Base-by-base conservation (phyloP, 2,329 filamentous ascomycete genomes). In the Phialophora chinensis region DNA sequence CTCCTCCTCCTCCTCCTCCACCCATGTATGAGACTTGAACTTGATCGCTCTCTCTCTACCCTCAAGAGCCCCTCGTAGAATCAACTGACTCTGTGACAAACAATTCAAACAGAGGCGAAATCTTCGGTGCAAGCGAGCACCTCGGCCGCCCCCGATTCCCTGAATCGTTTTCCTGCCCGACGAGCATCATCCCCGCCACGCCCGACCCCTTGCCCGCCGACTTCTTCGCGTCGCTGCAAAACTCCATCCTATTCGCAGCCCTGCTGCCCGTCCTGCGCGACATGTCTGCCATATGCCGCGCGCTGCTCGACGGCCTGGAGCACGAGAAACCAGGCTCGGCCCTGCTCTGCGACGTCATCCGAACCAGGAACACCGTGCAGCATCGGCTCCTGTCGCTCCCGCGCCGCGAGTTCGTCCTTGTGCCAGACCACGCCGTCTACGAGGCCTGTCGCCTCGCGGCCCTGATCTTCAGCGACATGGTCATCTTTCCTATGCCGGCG, bases 401-500 rank as follows among this genome's bases (percentile, higher is more conserved):
- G 5, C 35, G 12, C 20, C 42, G 23, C 12, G 56, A 59, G 17
- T 44, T 27, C 56, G n/a, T 44, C 12, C 38, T 47, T 11, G 23
- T 20, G 17, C 23, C 12, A 14, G 56, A 59, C 20, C 35, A 59
- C 29, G n/a, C 33, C 8, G 31, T 59, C 33, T 59, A 59, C 31
- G 42, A 59, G n/a, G 23, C 56, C 11, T 44, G 35, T 11, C 33
- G 56, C 5, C 56, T 59, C 12, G 35, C 56, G 14, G 42, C 56
- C 12, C 11, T 59, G 35, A 49, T 59, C 14, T 59, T 47, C n/a
- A 47, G 56, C 38, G 56, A 44, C 38, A 59, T 59, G 56, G 38
- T 59, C n/a, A 23, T 59, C 11, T 59, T 59, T 23, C 56, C 56
- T 27, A n/a, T 59, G 11, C 56, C 56, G 14, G 11, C 20, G 11